Base-by-base conservation (phyloP, 2,329 filamentous ascomycete genomes). In the Monascus ruber region DNA sequence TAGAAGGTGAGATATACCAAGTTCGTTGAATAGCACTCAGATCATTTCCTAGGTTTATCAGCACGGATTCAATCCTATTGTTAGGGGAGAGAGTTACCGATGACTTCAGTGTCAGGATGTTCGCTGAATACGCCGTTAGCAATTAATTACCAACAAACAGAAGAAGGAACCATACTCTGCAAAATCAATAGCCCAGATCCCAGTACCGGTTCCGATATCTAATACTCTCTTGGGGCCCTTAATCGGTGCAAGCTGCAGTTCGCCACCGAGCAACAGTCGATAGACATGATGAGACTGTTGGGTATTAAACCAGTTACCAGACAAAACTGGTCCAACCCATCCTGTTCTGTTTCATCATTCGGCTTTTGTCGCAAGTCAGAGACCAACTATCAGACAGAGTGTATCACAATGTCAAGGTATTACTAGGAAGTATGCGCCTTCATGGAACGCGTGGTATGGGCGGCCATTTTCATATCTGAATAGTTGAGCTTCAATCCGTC, bases 11-110 rank as follows among this genome's bases (percentile, higher is more conserved):
- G 17, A 5, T 10, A 5, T 51, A 58, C 55, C 55, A 58, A 29
- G 48, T 47, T 2, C 54, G 55, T 33, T 58, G 55, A 11, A 58
- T 58, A 5, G 55, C 49, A 36, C 54, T 58, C 3, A 58, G 41
- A 37, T 58, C 55, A 34, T 56, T 55, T 36, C 55, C 55, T 57
- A 17, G 2, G 5, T 29, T 8, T 8, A 10, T 45, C 33, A 4
- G 17, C 7, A 4, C 8, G 2, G 31, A 17, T 24, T 35, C 7
- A 25, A 25, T 5, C 17, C 17, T 17, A 8, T 25, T 25, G 6
- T 8, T 25, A 35, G 6, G 24, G 24, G 7, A 34, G 7, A 34
- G 6, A 33, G 24, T 5, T 50, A 59, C 56, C 55, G 33, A 57
- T 50, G 5, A 58, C 51, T 43, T 55, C 46, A 5, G 54, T 42